A percentile compares a stretch with the other conserved stretches of the same genome.
These are phyloP conservation scores for Exsudoporus floridanus DNA, from an alignment of 1,284 basidiomycete genomes.

Conservation along the genomic window DNA sequence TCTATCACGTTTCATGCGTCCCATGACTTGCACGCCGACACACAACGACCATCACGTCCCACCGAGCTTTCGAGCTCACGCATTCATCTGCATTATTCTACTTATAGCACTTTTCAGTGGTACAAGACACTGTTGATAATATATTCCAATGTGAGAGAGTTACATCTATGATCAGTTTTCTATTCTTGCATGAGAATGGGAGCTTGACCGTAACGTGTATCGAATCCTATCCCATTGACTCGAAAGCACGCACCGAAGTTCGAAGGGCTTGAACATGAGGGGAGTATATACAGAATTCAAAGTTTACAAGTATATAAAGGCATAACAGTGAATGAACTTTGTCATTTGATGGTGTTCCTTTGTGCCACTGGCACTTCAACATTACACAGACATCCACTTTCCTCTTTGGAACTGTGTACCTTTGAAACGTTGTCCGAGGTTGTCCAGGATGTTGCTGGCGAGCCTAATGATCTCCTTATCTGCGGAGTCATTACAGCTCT, in stretches of 20 bases:
- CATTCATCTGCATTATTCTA: constrained; percentile 20
- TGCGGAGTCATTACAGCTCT: background rate
- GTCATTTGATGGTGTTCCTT: background rate
- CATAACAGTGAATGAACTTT: background rate
- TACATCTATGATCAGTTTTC: background rate
- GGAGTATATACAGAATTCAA: background rate
- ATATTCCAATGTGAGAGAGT: constrained; percentile 3
- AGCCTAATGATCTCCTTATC: constrained; percentile 15
- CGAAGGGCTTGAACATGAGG: too few relatives aligned
- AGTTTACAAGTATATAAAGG: background rate
- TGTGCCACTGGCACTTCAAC: background rate
- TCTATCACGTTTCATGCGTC: background rate
- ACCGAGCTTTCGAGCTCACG: background rate
- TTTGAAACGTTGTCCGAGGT: constrained; percentile 30
- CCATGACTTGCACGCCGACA: constrained; percentile 4
- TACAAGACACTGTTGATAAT: constrained; percentile 20
- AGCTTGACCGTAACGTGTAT: constrained; percentile 8
- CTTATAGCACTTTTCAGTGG: constrained; percentile 25
- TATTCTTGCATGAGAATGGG: background rate
- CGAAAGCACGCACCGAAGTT: too few relatives aligned
- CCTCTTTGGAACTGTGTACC: background rate
- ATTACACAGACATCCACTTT: background rate
- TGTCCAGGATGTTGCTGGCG: constrained; percentile 16
- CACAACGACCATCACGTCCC: constrained; percentile 3
- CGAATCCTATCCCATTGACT: constrained; percentile 2